Percentiles rank a stretch among this genome's conserved stretches.
Evolutionary conservation across 768 basidiomycete genomes (phyloP).

Genomic region (Wakefieldia striispora): DNA sequence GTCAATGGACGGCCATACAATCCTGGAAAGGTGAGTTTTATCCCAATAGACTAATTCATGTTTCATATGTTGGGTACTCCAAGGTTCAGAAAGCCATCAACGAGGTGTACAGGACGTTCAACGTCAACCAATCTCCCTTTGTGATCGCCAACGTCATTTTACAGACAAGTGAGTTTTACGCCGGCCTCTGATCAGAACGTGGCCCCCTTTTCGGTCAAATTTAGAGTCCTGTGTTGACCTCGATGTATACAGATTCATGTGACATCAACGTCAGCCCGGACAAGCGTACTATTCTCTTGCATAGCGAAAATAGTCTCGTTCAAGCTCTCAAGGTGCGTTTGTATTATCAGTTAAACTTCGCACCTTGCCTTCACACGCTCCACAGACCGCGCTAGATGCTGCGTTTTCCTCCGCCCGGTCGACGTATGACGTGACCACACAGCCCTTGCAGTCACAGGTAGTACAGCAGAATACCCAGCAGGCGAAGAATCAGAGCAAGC

Average conservation of each 20-base stretch:
- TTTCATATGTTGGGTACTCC: not conserved
- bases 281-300: constrained; percentile 92
- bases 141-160: constrained; percentile 39
- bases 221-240: not conserved
- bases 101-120: constrained; percentile 3
- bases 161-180: constrained; percentile 59
- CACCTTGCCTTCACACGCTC: not conserved
- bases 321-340: constrained; percentile 66
- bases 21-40: constrained; percentile 3
- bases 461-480: constrained; percentile 2
- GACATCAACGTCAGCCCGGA: constrained; percentile 97
- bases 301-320: constrained; percentile 81
- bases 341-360: rapidly evolving
- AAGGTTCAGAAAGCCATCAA: constrained; percentile 9
- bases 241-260: constrained; percentile 53
- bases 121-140: constrained; percentile 47
- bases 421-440: constrained; percentile 55
- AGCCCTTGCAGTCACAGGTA: constrained; percentile 19
- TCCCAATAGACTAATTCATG: not conserved
- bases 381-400: constrained; percentile 63
- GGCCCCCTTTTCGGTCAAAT: too few relatives aligned
- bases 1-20: constrained; percentile 86
- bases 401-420: constrained; percentile 69
- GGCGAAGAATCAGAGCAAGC: not conserved
- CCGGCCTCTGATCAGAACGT: too few relatives aligned